These are phyloP conservation scores for Nephelium lappaceum DNA, from an alignment of 345 rosid genomes.

Conservation along the genomic window DNA sequence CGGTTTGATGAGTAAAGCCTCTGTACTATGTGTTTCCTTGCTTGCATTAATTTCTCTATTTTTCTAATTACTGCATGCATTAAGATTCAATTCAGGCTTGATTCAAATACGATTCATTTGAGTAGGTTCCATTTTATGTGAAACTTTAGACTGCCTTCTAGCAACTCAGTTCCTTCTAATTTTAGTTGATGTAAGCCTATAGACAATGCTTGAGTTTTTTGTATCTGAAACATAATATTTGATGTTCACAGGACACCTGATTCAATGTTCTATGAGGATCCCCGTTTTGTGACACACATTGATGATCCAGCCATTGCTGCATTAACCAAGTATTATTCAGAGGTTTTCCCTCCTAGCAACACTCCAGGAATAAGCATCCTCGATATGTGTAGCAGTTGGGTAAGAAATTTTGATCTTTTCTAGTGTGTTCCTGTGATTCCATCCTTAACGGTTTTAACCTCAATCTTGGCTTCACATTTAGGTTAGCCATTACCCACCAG, in stretches of 20 bases:
- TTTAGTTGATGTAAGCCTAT: not conserved
- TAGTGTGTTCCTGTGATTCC: not conserved
- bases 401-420: conserved; percentile 30
- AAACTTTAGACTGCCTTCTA: not conserved
- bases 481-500: conserved; percentile 93
- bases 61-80: not conserved
- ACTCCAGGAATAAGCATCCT: conserved; percentile 80
- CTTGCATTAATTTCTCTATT: not conserved
- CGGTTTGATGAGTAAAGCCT: conserved; percentile 76
- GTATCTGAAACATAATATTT: conserved; percentile 6
- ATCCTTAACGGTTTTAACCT: not conserved
- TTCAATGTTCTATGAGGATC: conserved; percentile 71
- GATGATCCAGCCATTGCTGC: conserved; percentile 94
- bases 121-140: not conserved
- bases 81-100: not conserved
- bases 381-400: conserved; percentile 99
- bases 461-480: conserved; percentile 29
- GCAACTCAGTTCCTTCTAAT: not conserved
- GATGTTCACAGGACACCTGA: conserved; percentile 66
- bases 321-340: conserved; percentile 72
- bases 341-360: conserved; percentile 76
- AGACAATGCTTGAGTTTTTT: not conserved
- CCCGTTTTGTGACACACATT: conserved; percentile 88
- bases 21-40: not conserved
- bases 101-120: not conserved